These are phyloP conservation scores for Mercurialis annua DNA, from an alignment of 345 rosid species.

Conservation along the genomic window DNA sequence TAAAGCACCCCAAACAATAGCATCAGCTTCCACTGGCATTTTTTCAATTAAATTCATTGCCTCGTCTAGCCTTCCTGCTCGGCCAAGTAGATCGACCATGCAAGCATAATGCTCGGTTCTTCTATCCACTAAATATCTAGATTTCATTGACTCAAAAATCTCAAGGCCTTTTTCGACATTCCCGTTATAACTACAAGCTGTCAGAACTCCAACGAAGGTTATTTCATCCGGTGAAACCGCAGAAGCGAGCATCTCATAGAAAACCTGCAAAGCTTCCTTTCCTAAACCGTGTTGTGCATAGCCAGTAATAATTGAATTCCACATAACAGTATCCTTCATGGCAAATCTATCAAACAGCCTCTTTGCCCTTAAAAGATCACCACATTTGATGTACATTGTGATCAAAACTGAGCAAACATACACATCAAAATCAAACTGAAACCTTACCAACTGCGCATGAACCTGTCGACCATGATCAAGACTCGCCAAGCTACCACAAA, in stretches of 20 bases:
- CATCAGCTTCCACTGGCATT: constrained; percentile 74
- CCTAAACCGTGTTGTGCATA: constrained; percentile 74
- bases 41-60: constrained; percentile 59
- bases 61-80: constrained; percentile 61
- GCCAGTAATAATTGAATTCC: constrained; percentile 78
- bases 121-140: constrained; percentile 45
- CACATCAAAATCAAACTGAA: constrained; percentile 57
- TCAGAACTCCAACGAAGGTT: constrained; percentile 67
- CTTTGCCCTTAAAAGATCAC: constrained; percentile 64
- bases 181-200: constrained; percentile 80
- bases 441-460: constrained; percentile 63
- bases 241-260: constrained; percentile 52
- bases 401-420: constrained; percentile 77
- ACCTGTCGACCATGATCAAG: constrained; percentile 70
- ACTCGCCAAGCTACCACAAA: constrained; percentile 63
- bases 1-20: constrained; percentile 74
- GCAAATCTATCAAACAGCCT: constrained; percentile 54
- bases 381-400: constrained; percentile 77
- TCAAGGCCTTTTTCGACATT: constrained; percentile 59
- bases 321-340: constrained; percentile 67
- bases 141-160: constrained; percentile 63
- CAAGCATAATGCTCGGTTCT: constrained; percentile 70
- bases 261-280: constrained; percentile 59
- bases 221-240: constrained; percentile 61
- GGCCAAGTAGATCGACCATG: constrained; percentile 80